phyloP scores from a whole-genome alignment of 345 rosid genomes.

The Heritiera fomes region DNA sequence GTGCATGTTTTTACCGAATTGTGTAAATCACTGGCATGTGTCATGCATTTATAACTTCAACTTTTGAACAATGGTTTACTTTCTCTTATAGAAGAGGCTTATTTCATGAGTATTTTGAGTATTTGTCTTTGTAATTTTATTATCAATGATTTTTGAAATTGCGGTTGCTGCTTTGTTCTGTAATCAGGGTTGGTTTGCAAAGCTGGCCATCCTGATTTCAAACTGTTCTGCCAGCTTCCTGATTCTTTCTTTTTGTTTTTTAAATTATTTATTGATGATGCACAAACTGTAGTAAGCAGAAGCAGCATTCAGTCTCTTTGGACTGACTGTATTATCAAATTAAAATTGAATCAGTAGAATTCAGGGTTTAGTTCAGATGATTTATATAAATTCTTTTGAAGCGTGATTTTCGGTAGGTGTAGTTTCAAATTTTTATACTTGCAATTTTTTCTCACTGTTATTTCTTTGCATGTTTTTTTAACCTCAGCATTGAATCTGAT shows the following conservation, averaged over 20 bases:
- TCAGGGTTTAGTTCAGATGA: no score
- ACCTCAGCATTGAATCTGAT: background rate
- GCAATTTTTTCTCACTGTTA: no score
- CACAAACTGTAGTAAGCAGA: background rate
- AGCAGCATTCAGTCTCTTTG: background rate
- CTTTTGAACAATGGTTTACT: background rate
- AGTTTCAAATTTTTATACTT: no score
- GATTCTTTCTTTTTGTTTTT: no score
- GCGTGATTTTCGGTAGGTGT: no score
- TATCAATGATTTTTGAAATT: background rate
- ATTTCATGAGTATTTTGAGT: background rate
- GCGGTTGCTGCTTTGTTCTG: background rate
- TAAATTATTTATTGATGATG: no score
- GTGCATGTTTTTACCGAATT: background rate
- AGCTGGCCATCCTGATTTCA: background rate
- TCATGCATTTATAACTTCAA: conserved; percentile 1
- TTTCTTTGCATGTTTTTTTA: background rate
- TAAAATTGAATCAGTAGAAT: no score
- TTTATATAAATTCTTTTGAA: no score
- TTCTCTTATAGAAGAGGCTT: background rate
- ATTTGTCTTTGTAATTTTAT: background rate
- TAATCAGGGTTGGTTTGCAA: background rate
- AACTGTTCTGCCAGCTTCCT: background rate
- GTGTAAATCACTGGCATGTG: background rate
- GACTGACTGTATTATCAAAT: background rate